phyloP scores from a whole-genome alignment of 2,329 filamentous ascomycete genomes.

The Clonostachys byssicola region DNA sequence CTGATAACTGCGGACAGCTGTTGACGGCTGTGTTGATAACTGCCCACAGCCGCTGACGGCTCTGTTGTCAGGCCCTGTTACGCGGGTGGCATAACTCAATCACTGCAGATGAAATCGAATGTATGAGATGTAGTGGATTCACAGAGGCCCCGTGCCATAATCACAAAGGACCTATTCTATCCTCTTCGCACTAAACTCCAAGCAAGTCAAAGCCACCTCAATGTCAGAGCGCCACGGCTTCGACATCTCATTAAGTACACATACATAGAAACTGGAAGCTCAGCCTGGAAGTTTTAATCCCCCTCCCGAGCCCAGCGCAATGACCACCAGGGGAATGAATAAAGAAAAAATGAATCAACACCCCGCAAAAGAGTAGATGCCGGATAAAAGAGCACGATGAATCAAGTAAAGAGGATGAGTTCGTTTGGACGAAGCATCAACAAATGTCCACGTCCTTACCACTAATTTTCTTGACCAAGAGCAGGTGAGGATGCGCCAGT shows the following conservation, averaged over 20 bases:
- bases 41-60: too few species aligned
- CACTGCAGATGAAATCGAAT: background rate
- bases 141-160: background rate
- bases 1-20: too few species aligned
- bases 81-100: background rate
- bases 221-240: slow-evolving; percentile 16
- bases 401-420: too few species aligned
- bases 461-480: slow-evolving; percentile 32
- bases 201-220: slow-evolving; percentile 22
- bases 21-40: too few species aligned
- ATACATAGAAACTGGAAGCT: slow-evolving; percentile 16
- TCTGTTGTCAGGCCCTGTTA: too few species aligned
- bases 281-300: slow-evolving; percentile 2
- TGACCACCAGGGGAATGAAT: too few species aligned
- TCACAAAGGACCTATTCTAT: slow-evolving; percentile 9
- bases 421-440: too few species aligned
- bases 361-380: too few species aligned
- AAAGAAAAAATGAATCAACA: too few species aligned
- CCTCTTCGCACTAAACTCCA: slow-evolving; percentile 23
- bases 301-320: too few species aligned
- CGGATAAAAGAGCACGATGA: too few species aligned
- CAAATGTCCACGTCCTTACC: background rate
- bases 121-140: background rate
- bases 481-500: slow-evolving; percentile 51
- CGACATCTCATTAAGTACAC: slow-evolving; percentile 31